A percentile compares a stretch with the other conserved stretches of the same genome.
Evolutionary conservation across 108 stramenopile species (phyloP).

Genomic region (Craspedostauros australis): DNA sequence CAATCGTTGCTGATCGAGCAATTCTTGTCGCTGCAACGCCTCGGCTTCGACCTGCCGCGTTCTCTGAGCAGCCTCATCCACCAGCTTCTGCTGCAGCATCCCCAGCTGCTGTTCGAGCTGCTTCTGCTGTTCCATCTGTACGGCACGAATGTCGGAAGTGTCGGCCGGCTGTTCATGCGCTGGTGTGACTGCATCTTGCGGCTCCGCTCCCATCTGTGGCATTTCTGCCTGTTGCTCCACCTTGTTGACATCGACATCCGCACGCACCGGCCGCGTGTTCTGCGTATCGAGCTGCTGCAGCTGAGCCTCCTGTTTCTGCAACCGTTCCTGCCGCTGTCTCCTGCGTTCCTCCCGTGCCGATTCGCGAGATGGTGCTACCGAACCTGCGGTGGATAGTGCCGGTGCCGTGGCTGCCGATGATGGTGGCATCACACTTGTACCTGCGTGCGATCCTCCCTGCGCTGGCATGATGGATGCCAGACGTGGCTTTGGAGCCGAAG

Average conservation of each 20-base stretch:
- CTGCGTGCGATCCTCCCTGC: background rate
- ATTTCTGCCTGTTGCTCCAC: background rate
- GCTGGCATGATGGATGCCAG: background rate
- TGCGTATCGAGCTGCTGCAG: too few species aligned
- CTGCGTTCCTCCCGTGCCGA: background rate
- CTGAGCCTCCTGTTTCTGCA: too few species aligned
- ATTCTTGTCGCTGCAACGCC: too few species aligned
- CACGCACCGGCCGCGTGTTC: too few species aligned
- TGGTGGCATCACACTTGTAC: background rate
- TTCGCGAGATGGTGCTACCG: background rate
- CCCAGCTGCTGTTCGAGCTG: too few species aligned
- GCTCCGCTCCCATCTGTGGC: background rate
- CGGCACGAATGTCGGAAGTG: background rate
- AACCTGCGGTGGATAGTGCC: background rate
- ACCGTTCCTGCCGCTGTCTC: too few species aligned
- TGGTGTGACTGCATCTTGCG: background rate
- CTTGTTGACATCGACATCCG: too few species aligned
- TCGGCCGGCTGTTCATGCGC: conserved; percentile 1
- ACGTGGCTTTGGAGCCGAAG: background rate
- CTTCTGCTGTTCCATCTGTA: conserved; percentile 2
- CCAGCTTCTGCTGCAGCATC: too few species aligned
- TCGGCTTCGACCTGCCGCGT: too few species aligned
- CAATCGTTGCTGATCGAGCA: background rate
- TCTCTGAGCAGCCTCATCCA: too few species aligned
- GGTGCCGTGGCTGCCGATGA: background rate